Base-by-base conservation (phyloP, 2,329 filamentous ascomycete genomes). In the Nemania diffusa region DNA sequence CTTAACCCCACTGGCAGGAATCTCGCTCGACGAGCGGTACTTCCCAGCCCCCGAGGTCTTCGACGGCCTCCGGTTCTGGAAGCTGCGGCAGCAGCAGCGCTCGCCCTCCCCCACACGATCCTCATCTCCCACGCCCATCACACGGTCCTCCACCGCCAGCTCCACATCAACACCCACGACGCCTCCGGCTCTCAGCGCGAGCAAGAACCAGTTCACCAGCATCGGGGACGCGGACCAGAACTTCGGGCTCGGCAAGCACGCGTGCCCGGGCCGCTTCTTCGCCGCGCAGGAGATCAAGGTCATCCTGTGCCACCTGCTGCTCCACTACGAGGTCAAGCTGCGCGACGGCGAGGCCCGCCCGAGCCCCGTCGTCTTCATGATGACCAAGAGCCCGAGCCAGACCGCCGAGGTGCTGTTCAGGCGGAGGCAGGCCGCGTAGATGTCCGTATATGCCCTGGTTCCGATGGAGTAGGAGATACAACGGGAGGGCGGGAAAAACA, bases 271-370 rank as follows among this genome's bases (percentile, higher is more conserved):
- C 0, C 77, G 81, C 0, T 84, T 83, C 78, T 83, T 84, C 68
- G 82, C 82, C 9, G 75, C 76, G 26, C 79, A 82, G 68, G 80
- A 83, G 76, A 81, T 83, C 74, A 84, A 84, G 73, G 73, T 83
- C 69, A 78, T 83, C 20, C 69, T 84, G 15, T 78, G 80, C 1
- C 73, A 80, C 52, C 73, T 81, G 3, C 69, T 84, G 50, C 79
- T 83, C 0, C 79, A 76, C 29, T 82, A 83, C 68, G 81, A 83
- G 24, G 67, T 80, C 64, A 73, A 71, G 59, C 73, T 79, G 9
- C 67, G 62, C 2, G 77, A 75, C 2, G 78, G 76, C 57, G 73
- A 75, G 63, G 40, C 32, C 8, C 64, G 75, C 20, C 76, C 76
- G 1, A 51, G 67, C 29, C 75, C 76, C 1, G 71, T 72, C 57